Evolutionary conservation across 2,329 filamentous ascomycete species (phyloP), one percentile per base, ranked within the genome.

Genomic region (Pestalotiopsis fici): DNA sequence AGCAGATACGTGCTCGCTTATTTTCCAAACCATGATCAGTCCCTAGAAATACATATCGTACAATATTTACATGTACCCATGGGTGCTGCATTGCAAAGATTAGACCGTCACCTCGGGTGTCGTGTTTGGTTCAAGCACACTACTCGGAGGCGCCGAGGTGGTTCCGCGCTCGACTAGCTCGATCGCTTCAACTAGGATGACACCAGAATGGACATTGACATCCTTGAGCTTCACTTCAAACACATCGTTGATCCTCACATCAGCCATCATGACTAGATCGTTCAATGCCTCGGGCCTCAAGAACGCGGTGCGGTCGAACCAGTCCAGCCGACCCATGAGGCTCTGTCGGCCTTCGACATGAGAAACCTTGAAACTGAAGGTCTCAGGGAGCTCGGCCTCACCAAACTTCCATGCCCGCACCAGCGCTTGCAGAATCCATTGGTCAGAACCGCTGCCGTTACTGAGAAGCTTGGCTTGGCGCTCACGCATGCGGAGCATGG

Each of bases 391-490:
- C 60, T 76, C 69, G 9, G 78, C 78, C 73, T 89, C 85, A 64
- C 79, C 79, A 71, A 85, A 88, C 69, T 80, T 80, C 88, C 88
- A 90, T 15, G 86, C 88, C 15, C 88, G 86, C 64, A 88, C 79
- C 37, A 91, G 79, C 27, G 88, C 87, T 73, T 90, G 87, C 59
- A 88, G 79, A 59, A 88, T 83, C 86, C 87, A 90, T 71, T 87
- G 82, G 70, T 81, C 72, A 56, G 76, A 74, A 64, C 86, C 86
- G 57, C 78, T 76, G n/a, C 76, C 73, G 69, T 79, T 80, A 71
- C 78, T 78, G 43, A 88, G 78, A 2, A 78, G 71, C 37, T 81
- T 80, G 55, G 82, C 80, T 77, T 85, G 83, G 71, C 81, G 83
- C 80, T 89, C 86, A 54, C 86, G 84, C 72, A 87, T 77, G 31